These are phyloP conservation scores for Triticum urartu DNA, from an alignment of 176 grass and related monocot species.

Conservation along the genomic window DNA sequence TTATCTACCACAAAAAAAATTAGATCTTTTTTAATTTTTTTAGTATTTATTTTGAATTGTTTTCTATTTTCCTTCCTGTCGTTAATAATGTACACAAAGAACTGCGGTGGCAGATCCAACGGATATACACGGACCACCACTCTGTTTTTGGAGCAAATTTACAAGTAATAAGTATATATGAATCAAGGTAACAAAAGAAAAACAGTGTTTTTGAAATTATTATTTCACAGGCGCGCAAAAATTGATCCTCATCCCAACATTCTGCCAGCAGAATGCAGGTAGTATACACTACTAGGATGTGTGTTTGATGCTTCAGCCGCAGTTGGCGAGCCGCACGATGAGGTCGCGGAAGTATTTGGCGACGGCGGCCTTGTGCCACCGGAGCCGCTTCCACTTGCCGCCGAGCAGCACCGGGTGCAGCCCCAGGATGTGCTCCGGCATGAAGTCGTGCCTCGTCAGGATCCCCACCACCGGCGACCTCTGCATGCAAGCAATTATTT, in stretches of 20 bases:
- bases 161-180: neutral
- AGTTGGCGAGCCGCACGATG: conserved; percentile 42
- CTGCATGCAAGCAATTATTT: conserved; percentile 25
- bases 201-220: neutral
- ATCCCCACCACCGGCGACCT: conserved; percentile 81
- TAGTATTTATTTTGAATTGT: too few species aligned
- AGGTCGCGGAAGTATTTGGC: conserved; percentile 53
- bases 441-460: conserved; percentile 93
- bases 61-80: neutral
- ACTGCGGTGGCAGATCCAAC: neutral
- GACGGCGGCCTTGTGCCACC: conserved; percentile 52
- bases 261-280: neutral
- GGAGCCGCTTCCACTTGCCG: conserved; percentile 75
- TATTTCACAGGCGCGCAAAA: conserved; percentile 11
- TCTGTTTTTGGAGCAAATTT: neutral
- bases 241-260: neutral
- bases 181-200: neutral
- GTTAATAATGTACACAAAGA: too few species aligned
- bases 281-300: too few species aligned
- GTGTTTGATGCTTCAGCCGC: conserved; percentile 19
- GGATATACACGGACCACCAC: neutral
- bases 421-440: conserved; percentile 88
- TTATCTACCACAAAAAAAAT: too few species aligned
- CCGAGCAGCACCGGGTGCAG: conserved; percentile 51
- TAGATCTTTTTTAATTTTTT: too few species aligned